Percentiles rank a stretch among this genome's conserved stretches.
These are phyloP conservation scores for Camellia granthamiana DNA, from an alignment of 148 eudicot genomes.

Conservation along the genomic window DNA sequence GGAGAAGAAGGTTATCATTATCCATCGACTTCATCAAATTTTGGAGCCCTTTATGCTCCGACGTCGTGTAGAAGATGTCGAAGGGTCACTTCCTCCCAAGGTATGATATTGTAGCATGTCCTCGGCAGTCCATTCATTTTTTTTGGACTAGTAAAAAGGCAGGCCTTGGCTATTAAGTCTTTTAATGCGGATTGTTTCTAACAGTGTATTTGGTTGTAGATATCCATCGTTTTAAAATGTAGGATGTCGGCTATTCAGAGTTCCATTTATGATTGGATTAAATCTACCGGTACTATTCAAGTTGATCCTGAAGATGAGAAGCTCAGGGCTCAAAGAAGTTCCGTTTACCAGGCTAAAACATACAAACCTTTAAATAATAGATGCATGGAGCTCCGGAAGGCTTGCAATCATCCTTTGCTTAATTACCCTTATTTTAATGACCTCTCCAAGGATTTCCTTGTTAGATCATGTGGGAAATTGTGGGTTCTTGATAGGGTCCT, in stretches of 20 bases:
- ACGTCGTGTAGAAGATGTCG: conserved; percentile 96
- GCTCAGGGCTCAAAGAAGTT: conserved; percentile 60
- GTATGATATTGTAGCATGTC: conserved; percentile 29
- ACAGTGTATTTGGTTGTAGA: conserved; percentile 45
- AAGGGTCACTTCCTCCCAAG: conserved; percentile 98
- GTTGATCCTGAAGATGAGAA: conserved; percentile 97
- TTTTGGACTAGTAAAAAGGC: background rate
- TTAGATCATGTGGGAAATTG: conserved; percentile 88
- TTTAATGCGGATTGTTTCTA: conserved; percentile 24
- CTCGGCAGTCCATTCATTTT: conserved; percentile 34
- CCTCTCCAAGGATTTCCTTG: conserved; percentile 86
- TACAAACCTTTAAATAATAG: conserved; percentile 72
- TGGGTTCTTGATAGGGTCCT: conserved; percentile 90
- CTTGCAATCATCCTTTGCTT: conserved; percentile 94
- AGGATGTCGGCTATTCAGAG: conserved; percentile 94
- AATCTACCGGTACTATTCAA: conserved; percentile 87
- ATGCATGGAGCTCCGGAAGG: conserved; percentile 96
- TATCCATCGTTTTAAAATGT: conserved; percentile 81
- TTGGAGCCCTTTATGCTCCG: conserved; percentile 98
- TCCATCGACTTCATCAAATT: conserved; percentile 95
- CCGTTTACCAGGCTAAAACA: conserved; percentile 64
- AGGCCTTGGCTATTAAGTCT: conserved; percentile 11
- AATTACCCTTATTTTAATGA: conserved; percentile 81
- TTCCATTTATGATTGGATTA: conserved; percentile 93
- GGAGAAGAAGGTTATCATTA: conserved; percentile 92